phyloP scores from a whole-genome alignment of 2,329 filamentous ascomycete genomes.

The Podosphaera xanthii region DNA sequence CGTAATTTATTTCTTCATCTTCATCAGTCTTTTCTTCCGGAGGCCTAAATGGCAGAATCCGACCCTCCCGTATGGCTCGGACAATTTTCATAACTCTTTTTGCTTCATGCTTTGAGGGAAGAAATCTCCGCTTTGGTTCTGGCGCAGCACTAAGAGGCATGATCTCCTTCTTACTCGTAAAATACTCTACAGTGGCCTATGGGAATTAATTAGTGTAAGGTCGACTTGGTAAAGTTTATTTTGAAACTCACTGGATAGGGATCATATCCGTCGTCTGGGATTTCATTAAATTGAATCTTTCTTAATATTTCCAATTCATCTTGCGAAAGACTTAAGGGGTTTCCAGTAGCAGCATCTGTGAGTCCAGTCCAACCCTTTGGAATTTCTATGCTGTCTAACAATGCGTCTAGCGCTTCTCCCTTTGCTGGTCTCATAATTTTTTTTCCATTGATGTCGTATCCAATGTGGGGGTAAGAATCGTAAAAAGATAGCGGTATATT shows the following conservation, averaged over 20 bases:
- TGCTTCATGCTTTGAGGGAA: slow-evolving; percentile 90
- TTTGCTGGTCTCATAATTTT: slow-evolving; percentile 91
- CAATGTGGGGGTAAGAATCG: slow-evolving; percentile 93
- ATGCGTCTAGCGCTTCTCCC: slow-evolving; percentile 75
- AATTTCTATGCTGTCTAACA: slow-evolving; percentile 88
- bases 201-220: slow-evolving; percentile 8
- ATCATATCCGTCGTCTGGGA: slow-evolving; percentile 72
- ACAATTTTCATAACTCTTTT: slow-evolving; percentile 96
- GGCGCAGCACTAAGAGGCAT: slow-evolving; percentile 92
- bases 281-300: slow-evolving; percentile 71
- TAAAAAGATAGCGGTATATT: slow-evolving; percentile 89
- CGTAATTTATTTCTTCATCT: slow-evolving; percentile 47
- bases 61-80: slow-evolving; percentile 79
- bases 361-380: slow-evolving; percentile 94
- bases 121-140: slow-evolving; percentile 83
- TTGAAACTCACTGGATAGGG: slow-evolving; percentile 50
- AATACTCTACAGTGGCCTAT: slow-evolving; percentile 74
- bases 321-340: slow-evolving; percentile 65
- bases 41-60: slow-evolving; percentile 75
- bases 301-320: slow-evolving; percentile 78
- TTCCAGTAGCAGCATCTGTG: slow-evolving; percentile 82
- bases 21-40: slow-evolving; percentile 48
- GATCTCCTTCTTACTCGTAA: slow-evolving; percentile 69
- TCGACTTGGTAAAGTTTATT: background rate
- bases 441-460: slow-evolving; percentile 97